Percentiles rank a stretch among this genome's conserved stretches.
Evolutionary conservation across 352 stramenopile species (phyloP).

Genomic region (Peronospora belbahrii): DNA sequence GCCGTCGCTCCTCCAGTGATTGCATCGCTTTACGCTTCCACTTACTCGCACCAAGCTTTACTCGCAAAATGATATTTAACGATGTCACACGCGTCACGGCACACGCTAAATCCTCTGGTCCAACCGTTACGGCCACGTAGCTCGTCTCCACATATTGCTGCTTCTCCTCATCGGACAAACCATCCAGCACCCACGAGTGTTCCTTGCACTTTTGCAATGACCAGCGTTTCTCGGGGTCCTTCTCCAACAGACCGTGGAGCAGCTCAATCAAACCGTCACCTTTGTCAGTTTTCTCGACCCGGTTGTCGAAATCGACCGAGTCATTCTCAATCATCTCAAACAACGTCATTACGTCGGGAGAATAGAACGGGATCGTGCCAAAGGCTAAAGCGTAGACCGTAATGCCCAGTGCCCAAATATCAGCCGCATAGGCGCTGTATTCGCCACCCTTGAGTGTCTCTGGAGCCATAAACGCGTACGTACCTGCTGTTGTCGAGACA

Average conservation of each 20-base stretch:
- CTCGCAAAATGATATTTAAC: conserved; percentile 65
- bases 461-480: conserved; percentile 80
- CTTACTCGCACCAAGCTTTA: conserved; percentile 72
- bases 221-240: conserved; percentile 65
- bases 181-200: conserved; percentile 57
- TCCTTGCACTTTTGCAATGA: conserved; percentile 62
- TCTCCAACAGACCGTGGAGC: conserved; percentile 59
- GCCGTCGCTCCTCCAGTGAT: conserved; percentile 46
- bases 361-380: conserved; percentile 78
- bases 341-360: conserved; percentile 67
- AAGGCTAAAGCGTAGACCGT: conserved; percentile 78
- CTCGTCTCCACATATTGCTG: conserved; percentile 41
- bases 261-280: conserved; percentile 36
- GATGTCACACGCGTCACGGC: conserved; percentile 70
- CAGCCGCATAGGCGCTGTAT: conserved; percentile 75
- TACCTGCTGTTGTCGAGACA: conserved; percentile 71
- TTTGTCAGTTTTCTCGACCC: conserved; percentile 25
- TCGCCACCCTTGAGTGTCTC: conserved; percentile 73
- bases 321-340: conserved; percentile 79
- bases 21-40: conserved; percentile 66
- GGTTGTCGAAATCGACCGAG: conserved; percentile 31
- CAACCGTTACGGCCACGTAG: conserved; percentile 50
- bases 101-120: conserved; percentile 47
- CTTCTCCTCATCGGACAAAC: conserved; percentile 30
- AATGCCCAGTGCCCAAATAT: conserved; percentile 84